Evolutionary conservation across 768 basidiomycete species (phyloP), one percentile per base, ranked within the genome.

Genomic region (Mycena albidolilacea): DNA sequence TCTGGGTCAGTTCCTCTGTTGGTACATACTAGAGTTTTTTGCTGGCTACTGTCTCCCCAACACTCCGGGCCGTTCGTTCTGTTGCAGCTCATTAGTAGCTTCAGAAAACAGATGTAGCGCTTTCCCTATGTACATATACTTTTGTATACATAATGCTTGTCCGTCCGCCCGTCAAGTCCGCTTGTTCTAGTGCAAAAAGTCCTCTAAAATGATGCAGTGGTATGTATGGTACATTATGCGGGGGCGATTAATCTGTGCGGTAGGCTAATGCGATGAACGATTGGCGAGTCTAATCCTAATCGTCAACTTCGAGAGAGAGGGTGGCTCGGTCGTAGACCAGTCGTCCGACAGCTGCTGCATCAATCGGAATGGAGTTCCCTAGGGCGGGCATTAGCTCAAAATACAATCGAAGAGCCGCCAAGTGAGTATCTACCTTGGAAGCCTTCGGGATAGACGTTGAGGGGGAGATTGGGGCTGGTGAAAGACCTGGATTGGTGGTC

Each of bases 281-380:
- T 19, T 6, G 23, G 30, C 41, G 15, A 57, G 38, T 67, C 70
- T 80, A 92, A 77, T 92, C 91, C 70, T 80, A 92, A 77, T 92
- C 91, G 77, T 93, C 91, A 19, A 89, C 86, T 80, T 93, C 91
- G 52, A 87, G 86, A 12, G 84, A 79, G 21, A 93, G 83, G 6
- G 86, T 86, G 19, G 95, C 81, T 58, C 92, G 85, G 70, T 92
- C 87, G 10, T 87, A 78, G 74, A 89, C 90, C 21, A 94, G 76
- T 11, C 84, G 84, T 5, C 92, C 93, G 6, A 96, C 93, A 0
- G 85, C 85, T 48, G 85, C 87, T 8, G 92, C 94, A 80, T 96
- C 89, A 39, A 98, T 87, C 3, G 96, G 96, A 71, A 98, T 98
- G 14, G 85, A 87, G 79, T 94, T 96, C 15, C 96, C 82, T 91